phyloP scores from a whole-genome alignment of 495 filamentous ascomycete genomes.

The Rhizodiscina lignyota region DNA sequence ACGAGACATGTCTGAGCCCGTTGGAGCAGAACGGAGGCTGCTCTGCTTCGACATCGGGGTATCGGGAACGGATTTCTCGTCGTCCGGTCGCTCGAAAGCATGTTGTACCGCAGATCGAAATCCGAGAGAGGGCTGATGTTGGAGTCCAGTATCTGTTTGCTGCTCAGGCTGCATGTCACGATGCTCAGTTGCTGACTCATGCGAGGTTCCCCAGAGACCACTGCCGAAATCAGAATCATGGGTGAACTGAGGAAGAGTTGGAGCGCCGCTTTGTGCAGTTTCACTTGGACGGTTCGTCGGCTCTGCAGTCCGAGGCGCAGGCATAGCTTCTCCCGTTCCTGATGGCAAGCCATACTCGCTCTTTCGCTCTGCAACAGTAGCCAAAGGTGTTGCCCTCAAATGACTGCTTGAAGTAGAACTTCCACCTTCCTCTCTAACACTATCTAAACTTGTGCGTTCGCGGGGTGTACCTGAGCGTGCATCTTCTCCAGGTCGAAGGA shows the following conservation, averaged over 20 bases:
- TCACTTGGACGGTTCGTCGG: too few species aligned
- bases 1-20: slow-evolving; percentile 27
- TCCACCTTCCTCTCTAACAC: too few species aligned
- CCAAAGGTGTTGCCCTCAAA: too few species aligned
- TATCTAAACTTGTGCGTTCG: slow-evolving; percentile 13
- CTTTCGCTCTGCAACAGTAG: slow-evolving; percentile 39
- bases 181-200: background rate
- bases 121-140: slow-evolving; percentile 40
- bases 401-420: too few species aligned
- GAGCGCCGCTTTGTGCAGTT: too few species aligned
- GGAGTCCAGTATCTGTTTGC: slow-evolving; percentile 16
- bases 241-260: slow-evolving; percentile 6
- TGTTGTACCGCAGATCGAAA: slow-evolving; percentile 54
- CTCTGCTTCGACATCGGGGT: slow-evolving; percentile 30
- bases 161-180: background rate
- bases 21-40: background rate
- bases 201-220: slow-evolving; percentile 10
- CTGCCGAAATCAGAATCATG: slow-evolving; percentile 11
- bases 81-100: slow-evolving; percentile 41
- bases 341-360: slow-evolving; percentile 31
- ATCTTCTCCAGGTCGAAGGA: slow-evolving; percentile 6
- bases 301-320: too few species aligned
- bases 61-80: slow-evolving; percentile 28
- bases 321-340: background rate
- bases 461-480: slow-evolving; percentile 3